Evolutionary conservation across 805 yeast species (phyloP), one percentile per base, ranked within the genome.

Genomic region (Saccharomycopsis sp.): DNA sequence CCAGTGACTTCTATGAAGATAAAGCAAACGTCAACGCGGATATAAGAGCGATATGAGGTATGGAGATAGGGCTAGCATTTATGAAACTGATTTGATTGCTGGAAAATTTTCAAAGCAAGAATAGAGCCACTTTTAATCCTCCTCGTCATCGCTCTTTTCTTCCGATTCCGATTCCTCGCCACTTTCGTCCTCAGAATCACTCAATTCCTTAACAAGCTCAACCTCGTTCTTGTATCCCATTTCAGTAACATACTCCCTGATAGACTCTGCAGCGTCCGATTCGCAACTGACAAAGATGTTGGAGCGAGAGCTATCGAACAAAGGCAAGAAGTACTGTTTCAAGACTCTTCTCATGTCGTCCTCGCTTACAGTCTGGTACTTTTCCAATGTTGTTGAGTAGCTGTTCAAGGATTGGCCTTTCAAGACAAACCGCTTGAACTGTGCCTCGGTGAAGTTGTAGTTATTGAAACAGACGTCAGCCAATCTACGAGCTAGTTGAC

Each of bases 261-360:
- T 71, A 3, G 70, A 71, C 0, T 75, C 80, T 2, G 73, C 67
- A 62, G 84, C 85, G 1, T 84, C 73, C 2, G 92, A 87, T 63
- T 94, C 91, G 57, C 91, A 80, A 65, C 90, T 82, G 2, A 84
- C 73, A 65, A 90, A 91, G 8, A 89, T 76, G 21, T 79, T 72
- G 12, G 94, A 83, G 1, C 70, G 70, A 0, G 73, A 66, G 9
- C 83, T 64, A 46, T 82, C 76, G 68, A 92, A 92, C 56, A 92
- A 65, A 1, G 85, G 84, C 29, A 78, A 71, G 65, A 87, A 80
- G 66, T 88, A 90, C 57, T 75, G 78, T 52, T 79, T 74, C 67
- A 88, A 73, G 2, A 68, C 75, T 18, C 64, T 54, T 60, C 75
- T 68, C 62, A 84, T 69, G 58, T 87, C 87, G 0, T 77, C 79